phyloP scores from a whole-genome alignment of 192 early-diverging fungal genomes.

The Coemansia sp. region DNA sequence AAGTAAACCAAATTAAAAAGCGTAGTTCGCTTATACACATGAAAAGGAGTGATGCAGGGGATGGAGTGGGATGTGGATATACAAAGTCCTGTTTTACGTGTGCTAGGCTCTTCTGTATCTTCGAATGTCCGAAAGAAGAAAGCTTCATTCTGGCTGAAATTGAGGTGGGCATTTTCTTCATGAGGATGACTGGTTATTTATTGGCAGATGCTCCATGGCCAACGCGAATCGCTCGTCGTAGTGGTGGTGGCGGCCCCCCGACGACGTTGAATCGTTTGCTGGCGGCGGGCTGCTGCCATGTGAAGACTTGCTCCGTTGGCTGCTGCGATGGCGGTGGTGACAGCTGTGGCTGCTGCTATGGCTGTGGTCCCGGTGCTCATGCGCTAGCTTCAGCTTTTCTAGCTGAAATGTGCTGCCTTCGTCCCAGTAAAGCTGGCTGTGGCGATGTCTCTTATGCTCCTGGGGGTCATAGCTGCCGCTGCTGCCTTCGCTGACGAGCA shows the following conservation, averaged over 20 bases:
- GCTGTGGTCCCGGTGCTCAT: background rate
- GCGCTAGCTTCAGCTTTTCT: slow-evolving; percentile 6
- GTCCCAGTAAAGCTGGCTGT: background rate
- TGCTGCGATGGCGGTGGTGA: slow-evolving; percentile 1
- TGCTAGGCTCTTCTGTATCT: background rate
- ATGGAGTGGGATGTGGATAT: background rate
- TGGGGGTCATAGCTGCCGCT: slow-evolving; percentile 8
- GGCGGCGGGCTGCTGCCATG: background rate
- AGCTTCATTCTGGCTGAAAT: background rate
- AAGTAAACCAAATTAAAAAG: background rate
- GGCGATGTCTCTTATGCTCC: slow-evolving; percentile 1
- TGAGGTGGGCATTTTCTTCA: background rate
- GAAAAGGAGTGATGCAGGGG: background rate
- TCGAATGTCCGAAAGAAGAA: no score
- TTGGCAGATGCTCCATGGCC: slow-evolving; percentile 37
- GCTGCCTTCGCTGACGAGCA: background rate
- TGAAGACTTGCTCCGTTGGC: background rate
- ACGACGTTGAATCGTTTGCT: background rate
- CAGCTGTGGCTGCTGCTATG: slow-evolving; percentile 1
- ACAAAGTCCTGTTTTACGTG: background rate
- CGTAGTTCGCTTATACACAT: background rate
- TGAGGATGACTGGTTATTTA: slow-evolving; percentile 7
- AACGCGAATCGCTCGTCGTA: slow-evolving; percentile 34
- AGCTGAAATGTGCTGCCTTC: slow-evolving; percentile 3
- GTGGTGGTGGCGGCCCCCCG: slow-evolving; percentile 6